Evolutionary conservation across 1,139 yeast genomes (phyloP).

Genomic region (Diutina scorzettiae): DNA sequence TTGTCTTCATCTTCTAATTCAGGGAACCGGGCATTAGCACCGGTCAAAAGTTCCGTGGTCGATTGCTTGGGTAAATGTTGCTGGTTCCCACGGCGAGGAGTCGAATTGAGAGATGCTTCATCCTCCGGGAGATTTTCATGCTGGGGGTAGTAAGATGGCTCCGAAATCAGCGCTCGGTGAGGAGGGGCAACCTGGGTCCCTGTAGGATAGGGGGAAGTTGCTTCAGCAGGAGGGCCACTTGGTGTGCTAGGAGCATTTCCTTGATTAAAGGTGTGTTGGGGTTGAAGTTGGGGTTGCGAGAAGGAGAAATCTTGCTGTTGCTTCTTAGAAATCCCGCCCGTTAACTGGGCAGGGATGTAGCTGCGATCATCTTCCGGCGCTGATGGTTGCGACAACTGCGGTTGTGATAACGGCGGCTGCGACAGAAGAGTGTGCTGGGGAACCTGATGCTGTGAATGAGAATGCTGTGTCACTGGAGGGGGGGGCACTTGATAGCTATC

Average conservation of each 20-base stretch:
- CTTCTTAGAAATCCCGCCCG: background rate
- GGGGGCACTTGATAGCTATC: no score
- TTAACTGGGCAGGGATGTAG: conserved; percentile 4
- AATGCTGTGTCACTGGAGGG: no score
- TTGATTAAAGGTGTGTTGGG: conserved; percentile 1
- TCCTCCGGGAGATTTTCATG: conserved; percentile 2
- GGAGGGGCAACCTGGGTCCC: background rate
- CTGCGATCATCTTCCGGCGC: conserved; percentile 3
- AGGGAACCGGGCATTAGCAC: background rate
- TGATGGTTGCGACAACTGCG: no score
- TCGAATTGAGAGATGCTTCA: background rate
- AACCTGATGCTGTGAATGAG: no score
- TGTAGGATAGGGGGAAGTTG: conserved; percentile 1
- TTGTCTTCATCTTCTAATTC: background rate
- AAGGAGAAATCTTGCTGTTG: background rate
- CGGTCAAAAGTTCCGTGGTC: background rate
- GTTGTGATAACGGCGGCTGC: background rate
- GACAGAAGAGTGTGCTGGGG: no score
- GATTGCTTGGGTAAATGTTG: background rate
- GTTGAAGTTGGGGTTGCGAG: conserved; percentile 1
- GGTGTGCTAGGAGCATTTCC: background rate
- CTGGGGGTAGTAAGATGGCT: conserved; percentile 4
- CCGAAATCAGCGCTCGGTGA: conserved; percentile 1
- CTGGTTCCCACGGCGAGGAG: background rate
- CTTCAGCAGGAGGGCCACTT: background rate